phyloP scores from a whole-genome alignment of 2,329 filamentous ascomycete genomes.

The Microdochium nivale region DNA sequence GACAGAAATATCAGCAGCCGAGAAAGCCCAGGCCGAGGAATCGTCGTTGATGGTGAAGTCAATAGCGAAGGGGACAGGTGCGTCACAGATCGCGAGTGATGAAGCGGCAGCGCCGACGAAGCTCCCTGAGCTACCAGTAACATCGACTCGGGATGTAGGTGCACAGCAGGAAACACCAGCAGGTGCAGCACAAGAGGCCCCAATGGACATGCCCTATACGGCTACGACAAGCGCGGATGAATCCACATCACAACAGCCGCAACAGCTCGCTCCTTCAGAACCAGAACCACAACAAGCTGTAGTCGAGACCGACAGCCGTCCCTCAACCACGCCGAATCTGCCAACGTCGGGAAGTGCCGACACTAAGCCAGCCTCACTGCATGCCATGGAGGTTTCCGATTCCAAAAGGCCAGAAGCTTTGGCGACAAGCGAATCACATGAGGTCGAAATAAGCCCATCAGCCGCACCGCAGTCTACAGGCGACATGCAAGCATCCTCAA shows the following conservation, averaged over 20 bases:
- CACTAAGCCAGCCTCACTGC: neutral
- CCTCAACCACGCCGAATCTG: neutral
- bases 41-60: neutral
- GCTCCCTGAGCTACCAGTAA: neutral
- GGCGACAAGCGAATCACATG: no score
- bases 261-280: slow-evolving; percentile 1
- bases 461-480: no score
- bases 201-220: neutral
- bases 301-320: slow-evolving; percentile 1
- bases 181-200: no score
- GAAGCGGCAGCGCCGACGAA: no score
- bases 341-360: neutral
- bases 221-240: neutral
- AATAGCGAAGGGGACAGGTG: neutral
- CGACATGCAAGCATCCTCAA: no score
- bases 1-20: neutral
- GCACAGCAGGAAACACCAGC: neutral
- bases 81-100: no score
- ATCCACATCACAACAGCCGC: neutral
- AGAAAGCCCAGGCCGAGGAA: slow-evolving; percentile 4
- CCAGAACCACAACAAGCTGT: slow-evolving; percentile 3
- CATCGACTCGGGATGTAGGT: neutral
- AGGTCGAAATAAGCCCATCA: no score
- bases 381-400: slow-evolving; percentile 4
- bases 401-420: no score